These are phyloP conservation scores for Diplodia corticola DNA, from an alignment of 2,329 filamentous ascomycete genomes.

Conservation along the genomic window DNA sequence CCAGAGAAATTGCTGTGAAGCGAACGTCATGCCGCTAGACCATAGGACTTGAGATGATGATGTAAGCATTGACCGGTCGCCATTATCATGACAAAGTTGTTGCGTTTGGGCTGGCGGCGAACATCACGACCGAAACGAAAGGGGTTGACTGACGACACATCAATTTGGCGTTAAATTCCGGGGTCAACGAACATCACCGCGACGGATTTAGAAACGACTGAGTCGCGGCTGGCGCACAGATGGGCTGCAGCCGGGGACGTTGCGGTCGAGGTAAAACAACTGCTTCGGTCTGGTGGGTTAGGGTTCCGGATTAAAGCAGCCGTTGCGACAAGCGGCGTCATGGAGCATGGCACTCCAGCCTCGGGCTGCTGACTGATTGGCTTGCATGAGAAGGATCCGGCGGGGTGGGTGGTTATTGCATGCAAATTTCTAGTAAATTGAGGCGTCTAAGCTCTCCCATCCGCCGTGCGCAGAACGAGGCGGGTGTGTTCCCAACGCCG, in stretches of 20 bases:
- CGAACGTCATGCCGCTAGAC: conserved; percentile 22
- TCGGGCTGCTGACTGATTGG: conserved; percentile 12
- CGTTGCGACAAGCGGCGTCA: neutral
- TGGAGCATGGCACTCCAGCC: neutral
- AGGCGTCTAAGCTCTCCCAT: conserved; percentile 6
- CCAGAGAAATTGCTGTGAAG: conserved; percentile 15
- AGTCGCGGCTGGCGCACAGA: neutral
- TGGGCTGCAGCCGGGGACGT: neutral
- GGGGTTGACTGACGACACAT: neutral
- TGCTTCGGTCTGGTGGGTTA: no score
- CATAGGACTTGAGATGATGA: conserved; percentile 19
- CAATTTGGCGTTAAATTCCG: neutral
- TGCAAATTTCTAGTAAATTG: conserved; percentile 19
- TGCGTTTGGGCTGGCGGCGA: neutral
- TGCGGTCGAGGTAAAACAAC: neutral
- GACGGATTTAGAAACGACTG: neutral
- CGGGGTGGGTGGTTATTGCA: conserved; percentile 11
- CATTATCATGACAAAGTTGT: neutral
- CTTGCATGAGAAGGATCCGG: conserved; percentile 2
- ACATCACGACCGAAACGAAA: neutral
- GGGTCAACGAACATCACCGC: neutral
- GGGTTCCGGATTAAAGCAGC: neutral
- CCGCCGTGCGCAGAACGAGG: neutral
- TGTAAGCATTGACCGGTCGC: neutral
- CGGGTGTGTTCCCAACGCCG: neutral